A percentile compares a stretch with the other conserved stretches of the same genome.
Evolutionary conservation across 2,329 filamentous ascomycete species (phyloP).

Genomic region (Elsinoe batatas): DNA sequence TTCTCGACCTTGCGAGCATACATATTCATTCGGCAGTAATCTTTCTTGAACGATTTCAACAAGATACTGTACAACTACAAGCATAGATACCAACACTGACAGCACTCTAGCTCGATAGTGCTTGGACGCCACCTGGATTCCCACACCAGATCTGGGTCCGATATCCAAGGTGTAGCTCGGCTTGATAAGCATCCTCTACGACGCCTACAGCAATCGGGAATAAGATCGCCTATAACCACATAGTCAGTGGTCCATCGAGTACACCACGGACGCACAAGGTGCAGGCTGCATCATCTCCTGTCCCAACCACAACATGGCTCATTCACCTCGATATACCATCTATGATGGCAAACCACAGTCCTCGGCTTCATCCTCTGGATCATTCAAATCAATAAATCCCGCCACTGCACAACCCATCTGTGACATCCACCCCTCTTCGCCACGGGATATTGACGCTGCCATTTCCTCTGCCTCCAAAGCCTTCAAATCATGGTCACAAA

Average conservation of each 20-base stretch:
- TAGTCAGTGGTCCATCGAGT: not conserved
- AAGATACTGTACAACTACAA: too few species aligned
- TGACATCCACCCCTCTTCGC: conserved; percentile 60
- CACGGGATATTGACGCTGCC: conserved; percentile 59
- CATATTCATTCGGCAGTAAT: not conserved
- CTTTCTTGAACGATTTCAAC: too few species aligned
- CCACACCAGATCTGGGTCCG: not conserved
- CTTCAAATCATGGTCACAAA: conserved; percentile 67
- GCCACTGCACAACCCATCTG: conserved; percentile 59
- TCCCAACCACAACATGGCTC: not conserved
- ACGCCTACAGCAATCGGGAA: not conserved
- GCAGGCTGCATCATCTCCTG: too few species aligned
- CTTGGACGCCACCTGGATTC: not conserved
- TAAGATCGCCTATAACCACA: not conserved
- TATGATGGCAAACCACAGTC: conserved; percentile 62
- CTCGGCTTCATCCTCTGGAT: conserved; percentile 45
- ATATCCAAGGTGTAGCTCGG: not conserved
- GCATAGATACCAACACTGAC: too few species aligned
- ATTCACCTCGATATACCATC: conserved; percentile 43
- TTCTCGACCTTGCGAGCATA: not conserved
- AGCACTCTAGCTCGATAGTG: too few species aligned
- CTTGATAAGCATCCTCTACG: not conserved
- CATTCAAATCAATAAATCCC: conserved; percentile 66
- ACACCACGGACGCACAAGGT: too few species aligned
- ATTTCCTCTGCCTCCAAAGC: conserved; percentile 60